These are phyloP conservation scores for Xylariaceae sp. DNA, from an alignment of 2,329 filamentous ascomycete genomes.

Conservation along the genomic window DNA sequence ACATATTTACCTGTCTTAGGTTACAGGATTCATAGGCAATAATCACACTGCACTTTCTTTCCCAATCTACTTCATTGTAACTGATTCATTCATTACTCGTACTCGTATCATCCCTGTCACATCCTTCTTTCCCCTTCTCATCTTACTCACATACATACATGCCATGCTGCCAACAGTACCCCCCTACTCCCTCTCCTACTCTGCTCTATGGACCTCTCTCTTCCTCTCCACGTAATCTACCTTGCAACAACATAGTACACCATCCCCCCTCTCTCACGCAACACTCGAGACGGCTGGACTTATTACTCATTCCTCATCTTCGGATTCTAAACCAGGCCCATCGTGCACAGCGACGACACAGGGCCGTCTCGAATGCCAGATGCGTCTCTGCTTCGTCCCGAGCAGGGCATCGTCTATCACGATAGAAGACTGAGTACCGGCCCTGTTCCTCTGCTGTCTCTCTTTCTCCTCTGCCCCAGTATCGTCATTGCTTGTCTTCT, in stretches of 20 bases:
- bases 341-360: conserved; percentile 52
- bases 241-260: conserved; percentile 1
- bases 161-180: too few relatives aligned
- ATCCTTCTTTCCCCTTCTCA: too few relatives aligned
- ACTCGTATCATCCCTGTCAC: too few relatives aligned
- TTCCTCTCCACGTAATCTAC: not conserved
- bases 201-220: too few relatives aligned
- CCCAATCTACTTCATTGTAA: too few relatives aligned
- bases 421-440: conserved; percentile 51
- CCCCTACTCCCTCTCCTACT: too few relatives aligned
- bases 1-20: too few relatives aligned
- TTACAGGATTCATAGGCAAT: too few relatives aligned
- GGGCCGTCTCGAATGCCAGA: conserved; percentile 59
- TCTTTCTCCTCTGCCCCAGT: conserved; percentile 13
- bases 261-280: not conserved
- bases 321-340: conserved; percentile 12
- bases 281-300: too few relatives aligned
- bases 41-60: too few relatives aligned
- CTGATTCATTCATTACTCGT: too few relatives aligned
- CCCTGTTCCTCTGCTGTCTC: conserved; percentile 32
- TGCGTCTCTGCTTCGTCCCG: conserved; percentile 54
- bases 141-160: too few relatives aligned
- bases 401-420: conserved; percentile 55
- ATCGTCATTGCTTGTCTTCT: not conserved
- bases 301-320: conserved; percentile 1